phyloP scores from a whole-genome alignment of 371 early-diverging fungal species.

The Umbelopsis sp. region DNA sequence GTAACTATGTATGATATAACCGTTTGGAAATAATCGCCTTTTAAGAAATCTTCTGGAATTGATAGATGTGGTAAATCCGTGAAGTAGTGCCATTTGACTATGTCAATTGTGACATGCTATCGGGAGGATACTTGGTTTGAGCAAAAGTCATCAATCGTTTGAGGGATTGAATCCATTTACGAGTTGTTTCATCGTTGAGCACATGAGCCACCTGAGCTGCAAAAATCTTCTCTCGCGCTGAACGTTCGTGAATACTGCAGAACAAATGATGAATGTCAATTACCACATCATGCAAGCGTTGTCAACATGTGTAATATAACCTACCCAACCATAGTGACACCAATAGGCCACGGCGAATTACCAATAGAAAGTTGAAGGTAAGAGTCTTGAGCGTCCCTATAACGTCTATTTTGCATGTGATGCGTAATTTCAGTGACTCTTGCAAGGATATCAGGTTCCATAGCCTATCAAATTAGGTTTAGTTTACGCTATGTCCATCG shows the following conservation, averaged over 20 bases:
- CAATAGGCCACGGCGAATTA: slow-evolving; percentile 99
- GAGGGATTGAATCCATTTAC: slow-evolving; percentile 98
- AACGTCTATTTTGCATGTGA: slow-evolving; percentile 84
- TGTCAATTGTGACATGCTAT: slow-evolving; percentile 65
- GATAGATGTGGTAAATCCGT: not conserved
- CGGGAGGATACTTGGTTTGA: slow-evolving; percentile 90
- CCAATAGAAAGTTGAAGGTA: slow-evolving; percentile 95
- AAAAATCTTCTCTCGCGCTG: slow-evolving; percentile 95
- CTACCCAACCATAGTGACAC: slow-evolving; percentile 86
- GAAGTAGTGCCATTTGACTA: slow-evolving; percentile 41
- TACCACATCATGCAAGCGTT: not conserved
- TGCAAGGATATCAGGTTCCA: slow-evolving; percentile 86
- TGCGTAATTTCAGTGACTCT: slow-evolving; percentile 89
- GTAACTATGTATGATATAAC: no score
- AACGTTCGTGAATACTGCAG: slow-evolving; percentile 94
- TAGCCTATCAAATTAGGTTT: slow-evolving; percentile 25
- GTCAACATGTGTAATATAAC: slow-evolving; percentile 3
- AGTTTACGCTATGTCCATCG: no score
- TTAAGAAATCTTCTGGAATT: not conserved
- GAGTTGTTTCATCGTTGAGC: slow-evolving; percentile 95
- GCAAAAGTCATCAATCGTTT: slow-evolving; percentile 96
- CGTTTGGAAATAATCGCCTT: not conserved
- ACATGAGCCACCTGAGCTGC: slow-evolving; percentile 95
- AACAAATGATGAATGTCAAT: not conserved
- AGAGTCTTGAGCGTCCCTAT: slow-evolving; percentile 91